A percentile compares a stretch with the other conserved stretches of the same genome.
Conservation (phyloP, 1,284 basidiomycete genomes). For the Fomitopsis betulina region DNA sequence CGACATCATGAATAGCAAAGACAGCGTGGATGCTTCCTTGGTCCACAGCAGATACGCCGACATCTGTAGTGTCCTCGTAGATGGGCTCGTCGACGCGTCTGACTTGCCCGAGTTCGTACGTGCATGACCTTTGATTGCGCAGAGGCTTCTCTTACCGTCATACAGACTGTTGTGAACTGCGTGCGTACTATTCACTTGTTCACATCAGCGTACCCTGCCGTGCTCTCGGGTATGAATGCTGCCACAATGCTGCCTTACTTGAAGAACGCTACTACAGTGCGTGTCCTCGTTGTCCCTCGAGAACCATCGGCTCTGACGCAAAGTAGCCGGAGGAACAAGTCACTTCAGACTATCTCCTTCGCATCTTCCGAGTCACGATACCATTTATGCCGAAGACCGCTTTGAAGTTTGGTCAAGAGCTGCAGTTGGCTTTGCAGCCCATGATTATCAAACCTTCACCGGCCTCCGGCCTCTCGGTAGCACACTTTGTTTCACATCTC, state of each 20-base stretch:
- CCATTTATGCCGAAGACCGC: slow-evolving; percentile 87
- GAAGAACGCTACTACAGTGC: slow-evolving; percentile 72
- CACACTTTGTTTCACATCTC: neutral
- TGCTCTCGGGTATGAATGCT: slow-evolving; percentile 79
- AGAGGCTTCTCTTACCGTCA: slow-evolving; percentile 6
- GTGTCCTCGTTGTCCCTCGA: slow-evolving; percentile 14
- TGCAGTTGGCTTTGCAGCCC: slow-evolving; percentile 77
- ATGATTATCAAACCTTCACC: slow-evolving; percentile 83
- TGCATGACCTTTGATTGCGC: slow-evolving; percentile 16
- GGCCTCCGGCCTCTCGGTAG: slow-evolving; percentile 58
- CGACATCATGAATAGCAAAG: slow-evolving; percentile 67
- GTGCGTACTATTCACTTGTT: slow-evolving; percentile 84
- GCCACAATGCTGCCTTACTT: slow-evolving; percentile 83
- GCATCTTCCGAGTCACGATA: slow-evolving; percentile 83
- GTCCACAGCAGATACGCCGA: slow-evolving; percentile 66
- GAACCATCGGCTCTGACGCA: neutral
- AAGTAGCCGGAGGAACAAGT: slow-evolving; percentile 75
- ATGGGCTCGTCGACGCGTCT: slow-evolving; percentile 82
- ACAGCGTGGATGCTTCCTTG: slow-evolving; percentile 41
- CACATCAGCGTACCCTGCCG: slow-evolving; percentile 71
- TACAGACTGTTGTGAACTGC: slow-evolving; percentile 74
- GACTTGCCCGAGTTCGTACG: slow-evolving; percentile 74
- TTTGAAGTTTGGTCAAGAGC: slow-evolving; percentile 79
- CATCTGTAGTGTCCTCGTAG: slow-evolving; percentile 82
- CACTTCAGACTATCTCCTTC: slow-evolving; percentile 80